Evolutionary conservation across 331 rosid genomes (phyloP).

Genomic region (Dryas integrifolia): DNA sequence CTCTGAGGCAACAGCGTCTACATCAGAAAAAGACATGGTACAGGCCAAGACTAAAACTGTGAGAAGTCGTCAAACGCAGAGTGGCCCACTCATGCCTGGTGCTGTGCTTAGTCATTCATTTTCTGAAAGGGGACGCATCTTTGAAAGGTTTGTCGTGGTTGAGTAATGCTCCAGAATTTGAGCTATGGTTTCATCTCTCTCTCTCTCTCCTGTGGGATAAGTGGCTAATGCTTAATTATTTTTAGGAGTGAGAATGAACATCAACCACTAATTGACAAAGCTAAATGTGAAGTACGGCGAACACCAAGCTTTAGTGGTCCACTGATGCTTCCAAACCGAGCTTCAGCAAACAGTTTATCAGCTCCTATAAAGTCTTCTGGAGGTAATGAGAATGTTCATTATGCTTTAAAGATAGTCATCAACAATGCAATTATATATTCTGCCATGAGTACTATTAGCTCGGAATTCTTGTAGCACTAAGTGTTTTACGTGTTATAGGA

Average conservation of each 20-base stretch:
- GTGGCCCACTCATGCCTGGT: constrained; percentile 85
- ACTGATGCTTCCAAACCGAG: constrained; percentile 94
- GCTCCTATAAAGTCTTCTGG: constrained; percentile 98
- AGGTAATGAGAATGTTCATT: constrained; percentile 53
- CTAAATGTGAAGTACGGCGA: constrained; percentile 58
- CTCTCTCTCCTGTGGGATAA: neutral
- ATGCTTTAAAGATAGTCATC: constrained; percentile 7
- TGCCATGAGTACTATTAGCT: neutral
- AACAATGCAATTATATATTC: neutral
- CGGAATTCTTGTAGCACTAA: constrained; percentile 23
- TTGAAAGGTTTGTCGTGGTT: constrained; percentile 60
- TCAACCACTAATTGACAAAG: constrained; percentile 50
- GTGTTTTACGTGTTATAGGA: constrained; percentile 49
- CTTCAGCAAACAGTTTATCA: constrained; percentile 98
- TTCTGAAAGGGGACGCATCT: constrained; percentile 56
- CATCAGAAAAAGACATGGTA: constrained; percentile 56
- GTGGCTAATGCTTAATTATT: constrained; percentile 28
- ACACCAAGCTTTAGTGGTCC: constrained; percentile 98
- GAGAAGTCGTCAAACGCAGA: constrained; percentile 67
- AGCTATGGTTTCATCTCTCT: constrained; percentile 1
- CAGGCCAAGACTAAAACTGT: constrained; percentile 45
- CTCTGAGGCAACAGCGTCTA: constrained; percentile 55
- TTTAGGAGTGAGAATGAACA: constrained; percentile 70
- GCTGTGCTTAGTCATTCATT: constrained; percentile 60
- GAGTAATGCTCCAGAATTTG: constrained; percentile 1